Conservation (phyloP, 257 asterid species). For the Nyctanthes arbortristis region DNA sequence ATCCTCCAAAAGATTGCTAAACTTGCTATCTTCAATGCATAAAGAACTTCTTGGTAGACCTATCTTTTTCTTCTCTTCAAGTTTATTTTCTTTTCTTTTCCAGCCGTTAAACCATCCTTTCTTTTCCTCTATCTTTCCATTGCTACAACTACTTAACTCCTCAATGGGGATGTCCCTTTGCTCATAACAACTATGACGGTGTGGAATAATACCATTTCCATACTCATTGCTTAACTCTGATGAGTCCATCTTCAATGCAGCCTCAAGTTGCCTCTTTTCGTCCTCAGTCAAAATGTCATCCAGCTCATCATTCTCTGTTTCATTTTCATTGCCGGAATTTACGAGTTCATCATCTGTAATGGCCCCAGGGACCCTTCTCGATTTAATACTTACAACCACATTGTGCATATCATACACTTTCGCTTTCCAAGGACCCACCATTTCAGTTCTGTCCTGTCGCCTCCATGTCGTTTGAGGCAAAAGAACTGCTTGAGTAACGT, state of each 20-base stretch:
- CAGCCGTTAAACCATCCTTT: slow-evolving; percentile 88
- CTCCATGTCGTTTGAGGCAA: slow-evolving; percentile 93
- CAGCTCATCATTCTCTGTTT: slow-evolving; percentile 69
- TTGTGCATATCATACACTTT: slow-evolving; percentile 97
- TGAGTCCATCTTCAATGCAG: slow-evolving; percentile 76
- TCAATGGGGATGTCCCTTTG: slow-evolving; percentile 76
- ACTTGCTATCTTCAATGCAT: slow-evolving; percentile 64
- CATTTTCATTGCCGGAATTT: slow-evolving; percentile 69
- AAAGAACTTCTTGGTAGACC: slow-evolving; percentile 73
- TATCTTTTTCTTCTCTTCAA: slow-evolving; percentile 50
- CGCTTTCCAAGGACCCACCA: slow-evolving; percentile 87
- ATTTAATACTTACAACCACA: slow-evolving; percentile 90
- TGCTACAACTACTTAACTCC: slow-evolving; percentile 41
- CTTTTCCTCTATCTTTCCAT: slow-evolving; percentile 62
- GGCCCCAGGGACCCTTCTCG: slow-evolving; percentile 94
- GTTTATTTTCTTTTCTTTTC: slow-evolving; percentile 74
- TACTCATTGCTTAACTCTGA: slow-evolving; percentile 54
- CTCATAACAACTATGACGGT: slow-evolving; percentile 87
- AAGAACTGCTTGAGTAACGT: slow-evolving; percentile 91
- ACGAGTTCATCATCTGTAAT: slow-evolving; percentile 89
- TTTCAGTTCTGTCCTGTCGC: slow-evolving; percentile 76
- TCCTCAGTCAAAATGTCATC: slow-evolving; percentile 86
- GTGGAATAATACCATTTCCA: slow-evolving; percentile 62
- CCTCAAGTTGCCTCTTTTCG: slow-evolving; percentile 87
- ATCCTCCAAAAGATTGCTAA: slow-evolving; percentile 63